Evolutionary conservation across 306 rosid genomes (phyloP).

Genomic region (Gastrolobium bilobum): DNA sequence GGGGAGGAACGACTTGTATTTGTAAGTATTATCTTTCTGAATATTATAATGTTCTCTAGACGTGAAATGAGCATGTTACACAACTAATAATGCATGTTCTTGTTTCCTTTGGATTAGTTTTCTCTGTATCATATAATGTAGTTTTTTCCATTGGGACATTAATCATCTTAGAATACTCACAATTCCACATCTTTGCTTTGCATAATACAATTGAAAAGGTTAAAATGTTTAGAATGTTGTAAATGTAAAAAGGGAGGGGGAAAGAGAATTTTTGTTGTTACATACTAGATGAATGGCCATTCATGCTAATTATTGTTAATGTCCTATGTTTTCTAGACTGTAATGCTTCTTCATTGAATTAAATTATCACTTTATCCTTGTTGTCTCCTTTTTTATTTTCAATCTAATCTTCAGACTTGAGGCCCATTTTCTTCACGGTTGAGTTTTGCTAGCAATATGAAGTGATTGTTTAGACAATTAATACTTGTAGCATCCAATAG

Average conservation of each 20-base stretch:
- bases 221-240: slow-evolving; percentile 20
- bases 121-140: slow-evolving; percentile 21
- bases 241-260: background rate
- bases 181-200: background rate
- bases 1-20: slow-evolving; percentile 96
- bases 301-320: slow-evolving; percentile 31
- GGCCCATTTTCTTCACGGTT: slow-evolving; percentile 19
- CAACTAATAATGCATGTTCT: slow-evolving; percentile 6
- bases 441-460: background rate
- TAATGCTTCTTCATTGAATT: slow-evolving; percentile 17
- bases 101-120: slow-evolving; percentile 17
- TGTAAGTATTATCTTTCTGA: slow-evolving; percentile 89
- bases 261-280: slow-evolving; percentile 28
- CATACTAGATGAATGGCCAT: slow-evolving; percentile 22
- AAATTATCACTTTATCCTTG: slow-evolving; percentile 35
- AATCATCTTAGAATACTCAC: slow-evolving; percentile 21
- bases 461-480: slow-evolving; percentile 8
- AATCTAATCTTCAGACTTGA: slow-evolving; percentile 34
- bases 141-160: slow-evolving; percentile 27
- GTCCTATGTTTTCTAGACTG: slow-evolving; percentile 38
- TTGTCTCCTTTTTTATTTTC: slow-evolving; percentile 22
- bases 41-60: slow-evolving; percentile 31
- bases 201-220: slow-evolving; percentile 11
- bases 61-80: slow-evolving; percentile 13
- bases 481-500: background rate